Conservation (phyloP, 192 early-diverging fungal genomes). For the Glomus cerebriforme region DNA sequence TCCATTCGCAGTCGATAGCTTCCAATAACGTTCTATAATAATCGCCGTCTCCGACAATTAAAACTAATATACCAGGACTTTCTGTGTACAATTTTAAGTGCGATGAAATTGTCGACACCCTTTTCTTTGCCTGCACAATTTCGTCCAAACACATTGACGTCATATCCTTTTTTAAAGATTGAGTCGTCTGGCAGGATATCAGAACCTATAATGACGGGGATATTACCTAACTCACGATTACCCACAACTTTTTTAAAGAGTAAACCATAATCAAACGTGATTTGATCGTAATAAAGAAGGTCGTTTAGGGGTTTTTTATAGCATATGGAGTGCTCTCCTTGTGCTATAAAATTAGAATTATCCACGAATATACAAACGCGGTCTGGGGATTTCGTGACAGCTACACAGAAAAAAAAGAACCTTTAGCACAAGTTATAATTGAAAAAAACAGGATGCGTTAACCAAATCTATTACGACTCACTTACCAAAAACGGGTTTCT, state of each 20-base stretch:
- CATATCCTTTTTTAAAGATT: slow-evolving; percentile 12
- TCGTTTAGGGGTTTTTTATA: background rate
- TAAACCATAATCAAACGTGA: slow-evolving; percentile 5
- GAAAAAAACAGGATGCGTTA: too few species aligned
- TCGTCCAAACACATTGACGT: background rate
- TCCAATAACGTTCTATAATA: background rate
- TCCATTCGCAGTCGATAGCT: background rate
- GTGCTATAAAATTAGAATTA: slow-evolving; percentile 3
- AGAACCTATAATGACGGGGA: background rate
- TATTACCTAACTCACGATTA: background rate
- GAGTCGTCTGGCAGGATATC: background rate
- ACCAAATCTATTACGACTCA: too few species aligned
- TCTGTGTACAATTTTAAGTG: background rate
- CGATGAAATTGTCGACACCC: background rate
- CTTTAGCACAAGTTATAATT: too few species aligned
- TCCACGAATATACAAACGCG: slow-evolving; percentile 1
- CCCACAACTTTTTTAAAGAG: background rate
- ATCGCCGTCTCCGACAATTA: slow-evolving; percentile 3
- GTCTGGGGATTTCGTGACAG: background rate
- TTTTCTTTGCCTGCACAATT: background rate
- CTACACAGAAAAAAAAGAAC: background rate
- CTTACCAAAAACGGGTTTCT: too few species aligned
- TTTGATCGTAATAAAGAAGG: background rate
- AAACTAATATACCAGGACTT: slow-evolving; percentile 4
- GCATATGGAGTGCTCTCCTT: background rate